Conservation (phyloP, 1,139 yeast genomes). For the Saccharomyces uvarum region DNA sequence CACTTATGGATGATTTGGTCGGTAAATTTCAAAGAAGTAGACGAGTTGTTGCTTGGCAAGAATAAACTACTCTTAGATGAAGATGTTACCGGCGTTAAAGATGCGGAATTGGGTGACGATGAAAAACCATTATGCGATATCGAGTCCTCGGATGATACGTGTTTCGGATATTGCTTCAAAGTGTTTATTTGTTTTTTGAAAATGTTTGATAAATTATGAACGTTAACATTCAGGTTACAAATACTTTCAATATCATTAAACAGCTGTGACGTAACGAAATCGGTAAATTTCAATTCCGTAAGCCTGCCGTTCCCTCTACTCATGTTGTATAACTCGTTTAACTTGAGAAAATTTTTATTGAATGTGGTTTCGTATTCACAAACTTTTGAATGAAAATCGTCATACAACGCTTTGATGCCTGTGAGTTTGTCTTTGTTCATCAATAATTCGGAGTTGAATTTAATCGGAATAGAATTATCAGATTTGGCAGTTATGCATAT, state of each 20-base stretch:
- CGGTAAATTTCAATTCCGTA: slow-evolving; percentile 18
- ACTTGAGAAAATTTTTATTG: slow-evolving; percentile 10
- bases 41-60: slow-evolving; percentile 6
- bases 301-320: slow-evolving; percentile 9
- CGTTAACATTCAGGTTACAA: slow-evolving; percentile 15
- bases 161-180: slow-evolving; percentile 6
- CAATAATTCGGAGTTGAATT: slow-evolving; percentile 25
- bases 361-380: slow-evolving; percentile 12
- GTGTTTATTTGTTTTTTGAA: slow-evolving; percentile 23
- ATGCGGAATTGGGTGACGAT: not conserved
- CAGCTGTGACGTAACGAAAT: slow-evolving; percentile 19
- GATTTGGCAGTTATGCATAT: slow-evolving; percentile 26
- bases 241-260: slow-evolving; percentile 21
- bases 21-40: slow-evolving; percentile 13
- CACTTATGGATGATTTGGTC: slow-evolving; percentile 12
- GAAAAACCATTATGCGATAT: not conserved
- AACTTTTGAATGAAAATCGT: slow-evolving; percentile 11
- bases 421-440: slow-evolving; percentile 13
- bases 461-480: slow-evolving; percentile 30
- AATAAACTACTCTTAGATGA: slow-evolving; percentile 2
- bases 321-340: slow-evolving; percentile 16
- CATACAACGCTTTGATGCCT: slow-evolving; percentile 10
- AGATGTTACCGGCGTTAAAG: not conserved
- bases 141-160: not conserved
- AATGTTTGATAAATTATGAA: slow-evolving; percentile 14